Evolutionary conservation across 208 protist genomes (phyloP), one percentile per base, ranked within the genome.

Genomic region (Endotrypanum monterogeii): DNA sequence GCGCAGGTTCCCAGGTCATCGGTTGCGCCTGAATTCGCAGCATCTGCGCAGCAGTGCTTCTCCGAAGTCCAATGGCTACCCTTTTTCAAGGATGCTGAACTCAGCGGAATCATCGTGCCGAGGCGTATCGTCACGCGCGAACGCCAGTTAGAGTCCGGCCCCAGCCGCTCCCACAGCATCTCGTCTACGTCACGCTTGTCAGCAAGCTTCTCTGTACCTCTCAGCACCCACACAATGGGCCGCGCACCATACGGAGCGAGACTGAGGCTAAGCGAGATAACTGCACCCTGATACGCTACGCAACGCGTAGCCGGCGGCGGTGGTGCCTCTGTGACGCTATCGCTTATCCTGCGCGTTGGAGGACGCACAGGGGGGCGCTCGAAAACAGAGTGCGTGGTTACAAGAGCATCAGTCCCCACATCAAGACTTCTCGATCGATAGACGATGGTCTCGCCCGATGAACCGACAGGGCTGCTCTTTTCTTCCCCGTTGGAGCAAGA

Each of bases 181-280:
- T 67, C 65, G 28, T 81, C 66, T 50, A 81, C 28, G 18, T 51
- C 8, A 20, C 58, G 48, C 35, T 69, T 6, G n/a, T 76, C 55
- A 16, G 58, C 66, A 28, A 37, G n/a, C 66, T 66, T 70, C 52
- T 73, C 60, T 4, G 69, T 55, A 20, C 55, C 44, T 39, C 65
- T 73, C 18, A 88, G 57, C 73, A 87, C 79, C 83, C 83, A 90
- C 25, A 81, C 85, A 35, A 90, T 85, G 25, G 83, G 88, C 16
- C 79, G 76, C 18, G 88, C 83, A 23, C 82, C 85, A 72, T 82
- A 86, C 28, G 88, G 88, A 55, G 79, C 75, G 58, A 93, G 68
- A 30, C 63, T 73, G 1, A 78, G 71, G 2, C 28, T 57, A 32
- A 86, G 35, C 11, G 52, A 54, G 9, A 82, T 50, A 48, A 55